phyloP scores from a whole-genome alignment of 768 basidiomycete genomes.

The Termitomyces bulborhizus region DNA sequence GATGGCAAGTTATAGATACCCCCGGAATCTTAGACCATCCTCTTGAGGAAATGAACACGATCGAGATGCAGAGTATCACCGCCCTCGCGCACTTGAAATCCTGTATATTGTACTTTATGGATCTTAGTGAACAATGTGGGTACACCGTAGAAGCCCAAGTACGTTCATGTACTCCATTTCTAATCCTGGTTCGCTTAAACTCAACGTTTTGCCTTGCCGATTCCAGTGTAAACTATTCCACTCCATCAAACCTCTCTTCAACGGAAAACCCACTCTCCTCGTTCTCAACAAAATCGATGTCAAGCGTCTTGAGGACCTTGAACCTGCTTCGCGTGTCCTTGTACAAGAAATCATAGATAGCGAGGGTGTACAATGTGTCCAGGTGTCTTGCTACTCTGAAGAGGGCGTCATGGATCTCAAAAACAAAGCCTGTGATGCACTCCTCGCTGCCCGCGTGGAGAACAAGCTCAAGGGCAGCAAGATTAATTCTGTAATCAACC shows the following conservation, averaged over 20 bases:
- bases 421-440: constrained; percentile 90
- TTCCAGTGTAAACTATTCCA: constrained; percentile 94
- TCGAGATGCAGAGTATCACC: constrained; percentile 99
- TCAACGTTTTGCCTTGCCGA: background rate
- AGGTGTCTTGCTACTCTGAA: constrained; percentile 92
- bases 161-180: constrained; percentile 13
- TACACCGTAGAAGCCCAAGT: constrained; percentile 97
- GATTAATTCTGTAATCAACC: constrained; percentile 87
- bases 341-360: constrained; percentile 82
- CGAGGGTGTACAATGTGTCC: constrained; percentile 68
- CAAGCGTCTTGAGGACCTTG: constrained; percentile 78
- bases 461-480: constrained; percentile 90
- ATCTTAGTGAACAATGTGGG: constrained; percentile 96
- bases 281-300: constrained; percentile 99
- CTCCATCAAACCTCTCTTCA: constrained; percentile 97
- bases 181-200: background rate
- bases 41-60: constrained; percentile 99
- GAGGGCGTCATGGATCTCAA: constrained; percentile 98
- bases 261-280: constrained; percentile 86
- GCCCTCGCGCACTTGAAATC: constrained; percentile 94
- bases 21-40: constrained; percentile 98
- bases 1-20: constrained; percentile 99
- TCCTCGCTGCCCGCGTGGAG: constrained; percentile 93
- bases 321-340: constrained; percentile 66
- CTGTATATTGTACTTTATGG: constrained; percentile 98